These are phyloP conservation scores for Aspergillus steynii DNA, from an alignment of 495 filamentous ascomycete species.

Conservation along the genomic window DNA sequence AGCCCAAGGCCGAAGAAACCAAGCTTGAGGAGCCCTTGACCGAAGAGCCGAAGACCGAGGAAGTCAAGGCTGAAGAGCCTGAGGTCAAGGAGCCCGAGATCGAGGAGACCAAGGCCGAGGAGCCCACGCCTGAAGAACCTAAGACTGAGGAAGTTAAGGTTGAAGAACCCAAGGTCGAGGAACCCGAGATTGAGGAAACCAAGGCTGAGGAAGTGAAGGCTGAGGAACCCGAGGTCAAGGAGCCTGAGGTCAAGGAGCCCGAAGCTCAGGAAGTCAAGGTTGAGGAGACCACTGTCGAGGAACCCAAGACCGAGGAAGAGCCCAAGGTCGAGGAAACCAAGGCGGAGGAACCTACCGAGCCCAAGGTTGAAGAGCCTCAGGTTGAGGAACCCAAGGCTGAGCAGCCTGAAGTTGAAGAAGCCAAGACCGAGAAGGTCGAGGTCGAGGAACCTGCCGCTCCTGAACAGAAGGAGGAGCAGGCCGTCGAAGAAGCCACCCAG, in stretches of 20 bases:
- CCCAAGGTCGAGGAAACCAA: not conserved
- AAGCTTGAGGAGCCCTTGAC: constrained; percentile 6
- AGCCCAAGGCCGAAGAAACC: constrained; percentile 7
- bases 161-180: not conserved
- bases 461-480: not conserved
- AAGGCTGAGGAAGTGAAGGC: not conserved
- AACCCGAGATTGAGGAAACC: not conserved
- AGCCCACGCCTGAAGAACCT: no score
- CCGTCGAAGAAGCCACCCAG: not conserved
- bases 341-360: not conserved
- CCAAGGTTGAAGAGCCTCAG: not conserved
- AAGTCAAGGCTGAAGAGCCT: not conserved
- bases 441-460: not conserved
- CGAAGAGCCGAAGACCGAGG: not conserved
- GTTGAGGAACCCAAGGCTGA: not conserved
- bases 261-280: constrained; percentile 9
- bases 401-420: not conserved
- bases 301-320: not conserved
- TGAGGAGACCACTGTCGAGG: constrained; percentile 9
- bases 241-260: not conserved
- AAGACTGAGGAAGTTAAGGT: not conserved
- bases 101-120: no score
- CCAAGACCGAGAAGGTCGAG: not conserved
- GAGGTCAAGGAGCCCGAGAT: not conserved
- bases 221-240: constrained; percentile 4